Conservation (phyloP, 371 early-diverging fungal species). For the Mortierella sp. region DNA sequence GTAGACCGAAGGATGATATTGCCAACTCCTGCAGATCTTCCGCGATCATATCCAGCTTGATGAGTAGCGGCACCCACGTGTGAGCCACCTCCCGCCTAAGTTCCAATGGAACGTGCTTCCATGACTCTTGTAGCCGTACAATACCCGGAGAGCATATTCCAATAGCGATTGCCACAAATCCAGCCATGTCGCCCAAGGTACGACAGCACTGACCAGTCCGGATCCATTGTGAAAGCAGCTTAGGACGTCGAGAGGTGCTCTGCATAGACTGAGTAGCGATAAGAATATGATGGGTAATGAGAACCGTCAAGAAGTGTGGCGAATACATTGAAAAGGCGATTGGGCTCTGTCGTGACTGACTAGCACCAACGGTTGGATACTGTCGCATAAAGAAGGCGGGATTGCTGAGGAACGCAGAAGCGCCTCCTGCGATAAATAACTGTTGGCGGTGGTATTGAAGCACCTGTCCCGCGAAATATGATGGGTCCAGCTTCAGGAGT, state of each 20-base stretch:
- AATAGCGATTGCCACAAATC: slow-evolving; percentile 80
- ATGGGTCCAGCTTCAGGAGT: slow-evolving; percentile 70
- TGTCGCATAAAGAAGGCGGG: slow-evolving; percentile 50
- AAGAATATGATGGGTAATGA: slow-evolving; percentile 77
- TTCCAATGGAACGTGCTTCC: slow-evolving; percentile 70
- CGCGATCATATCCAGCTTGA: slow-evolving; percentile 57
- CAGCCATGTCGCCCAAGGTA: slow-evolving; percentile 72
- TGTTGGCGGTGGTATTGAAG: slow-evolving; percentile 65
- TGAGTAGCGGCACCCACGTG: slow-evolving; percentile 69
- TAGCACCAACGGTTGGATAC: slow-evolving; percentile 38
- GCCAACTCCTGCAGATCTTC: slow-evolving; percentile 42
- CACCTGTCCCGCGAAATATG: slow-evolving; percentile 76
- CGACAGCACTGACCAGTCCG: slow-evolving; percentile 67
- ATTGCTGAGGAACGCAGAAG: slow-evolving; percentile 55
- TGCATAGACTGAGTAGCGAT: slow-evolving; percentile 71
- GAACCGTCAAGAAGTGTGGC: slow-evolving; percentile 79
- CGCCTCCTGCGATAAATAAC: slow-evolving; percentile 40
- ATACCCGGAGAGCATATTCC: slow-evolving; percentile 80
- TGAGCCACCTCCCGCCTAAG: slow-evolving; percentile 61
- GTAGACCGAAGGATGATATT: slow-evolving; percentile 21
- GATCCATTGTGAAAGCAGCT: slow-evolving; percentile 81
- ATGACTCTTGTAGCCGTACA: slow-evolving; percentile 77
- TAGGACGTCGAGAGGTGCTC: slow-evolving; percentile 59
- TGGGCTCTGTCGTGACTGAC: slow-evolving; percentile 56
- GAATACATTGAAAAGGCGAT: slow-evolving; percentile 63